Percentiles rank a stretch among this genome's conserved stretches.
These are phyloP conservation scores for Haplosporangium gracile DNA, from an alignment of 192 early-diverging fungal species.

Conservation along the genomic window DNA sequence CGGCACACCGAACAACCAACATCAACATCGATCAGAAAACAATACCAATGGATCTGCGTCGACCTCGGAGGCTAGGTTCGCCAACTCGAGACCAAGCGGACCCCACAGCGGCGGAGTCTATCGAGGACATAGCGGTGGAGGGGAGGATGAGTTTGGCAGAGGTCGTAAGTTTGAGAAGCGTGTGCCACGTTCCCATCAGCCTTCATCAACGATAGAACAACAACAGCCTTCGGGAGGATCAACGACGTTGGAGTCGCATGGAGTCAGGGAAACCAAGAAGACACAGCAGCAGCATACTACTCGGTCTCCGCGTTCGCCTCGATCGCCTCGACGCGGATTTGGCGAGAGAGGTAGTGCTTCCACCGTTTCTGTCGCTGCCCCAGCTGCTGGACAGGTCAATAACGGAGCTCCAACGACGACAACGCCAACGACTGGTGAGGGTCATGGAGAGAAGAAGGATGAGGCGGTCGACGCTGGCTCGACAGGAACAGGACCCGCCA, in stretches of 20 bases:
- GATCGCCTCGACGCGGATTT: slow-evolving; percentile 48
- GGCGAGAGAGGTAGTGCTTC: slow-evolving; percentile 10
- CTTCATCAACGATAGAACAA: not conserved
- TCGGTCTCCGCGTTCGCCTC: slow-evolving; percentile 26
- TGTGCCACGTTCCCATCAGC: not conserved
- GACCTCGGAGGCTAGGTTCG: slow-evolving; percentile 1
- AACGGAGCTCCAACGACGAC: not conserved
- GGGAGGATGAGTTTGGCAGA: slow-evolving; percentile 3
- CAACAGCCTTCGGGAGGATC: not conserved
- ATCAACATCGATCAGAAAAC: not conserved
- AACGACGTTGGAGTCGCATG: slow-evolving; percentile 5
- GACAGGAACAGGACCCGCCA: not conserved
- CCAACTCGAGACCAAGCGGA: not conserved
- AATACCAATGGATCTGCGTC: not conserved
- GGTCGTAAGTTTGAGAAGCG: not conserved
- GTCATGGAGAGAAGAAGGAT: not conserved
- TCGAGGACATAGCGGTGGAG: not conserved
- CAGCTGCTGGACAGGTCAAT: not conserved
- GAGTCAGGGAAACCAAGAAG: slow-evolving; percentile 19
- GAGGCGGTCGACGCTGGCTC: not conserved
- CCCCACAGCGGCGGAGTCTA: not conserved
- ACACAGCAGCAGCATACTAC: not conserved
- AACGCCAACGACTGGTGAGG: not conserved
- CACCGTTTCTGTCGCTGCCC: not conserved
- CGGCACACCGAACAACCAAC: not conserved